phyloP scores from a whole-genome alignment of 2,329 filamentous ascomycete genomes.

The Colletotrichum sojae region DNA sequence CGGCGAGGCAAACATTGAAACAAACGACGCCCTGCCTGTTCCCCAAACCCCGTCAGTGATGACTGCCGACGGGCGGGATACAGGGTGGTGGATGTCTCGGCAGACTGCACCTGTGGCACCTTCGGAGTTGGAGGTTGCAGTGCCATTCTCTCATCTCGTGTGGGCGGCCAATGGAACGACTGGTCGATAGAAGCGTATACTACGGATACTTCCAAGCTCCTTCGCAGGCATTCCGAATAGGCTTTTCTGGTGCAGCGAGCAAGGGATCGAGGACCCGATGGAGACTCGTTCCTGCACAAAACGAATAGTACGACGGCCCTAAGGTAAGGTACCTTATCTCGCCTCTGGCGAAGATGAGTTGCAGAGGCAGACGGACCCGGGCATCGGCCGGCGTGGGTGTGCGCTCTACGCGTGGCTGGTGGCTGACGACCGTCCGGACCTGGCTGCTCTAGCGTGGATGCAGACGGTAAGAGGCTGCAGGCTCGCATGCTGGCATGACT shows the following conservation, averaged over 20 bases:
- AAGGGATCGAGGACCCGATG: conserved; percentile 33
- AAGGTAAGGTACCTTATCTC: conserved; percentile 37
- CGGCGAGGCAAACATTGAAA: conserved; percentile 23
- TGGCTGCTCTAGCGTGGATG: conserved; percentile 20
- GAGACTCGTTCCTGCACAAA: conserved; percentile 37
- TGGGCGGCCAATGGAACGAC: conserved; percentile 19
- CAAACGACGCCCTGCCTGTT: conserved; percentile 17
- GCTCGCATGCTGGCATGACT: conserved; percentile 21
- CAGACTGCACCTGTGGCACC: conserved; percentile 1
- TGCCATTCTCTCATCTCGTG: conserved; percentile 25
- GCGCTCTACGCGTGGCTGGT: conserved; percentile 22
- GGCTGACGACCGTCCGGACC: conserved; percentile 34
- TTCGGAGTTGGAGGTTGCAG: conserved; percentile 8
- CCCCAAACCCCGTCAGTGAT: conserved; percentile 7
- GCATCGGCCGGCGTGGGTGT: conserved; percentile 6
- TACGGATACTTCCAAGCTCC: too few relatives aligned
- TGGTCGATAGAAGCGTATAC: conserved; percentile 10
- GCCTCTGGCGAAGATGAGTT: not conserved
- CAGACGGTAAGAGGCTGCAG: conserved; percentile 4
- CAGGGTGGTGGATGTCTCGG: conserved; percentile 3
- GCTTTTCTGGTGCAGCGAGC: conserved; percentile 4
- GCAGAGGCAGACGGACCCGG: conserved; percentile 1
- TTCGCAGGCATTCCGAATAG: not conserved
- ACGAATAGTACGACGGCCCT: conserved; percentile 34
- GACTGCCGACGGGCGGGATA: not conserved